A percentile compares a stretch with the other conserved stretches of the same genome.
Evolutionary conservation across 164 flowering plant species (phyloP).

Genomic region (Stephania cephalantha): DNA sequence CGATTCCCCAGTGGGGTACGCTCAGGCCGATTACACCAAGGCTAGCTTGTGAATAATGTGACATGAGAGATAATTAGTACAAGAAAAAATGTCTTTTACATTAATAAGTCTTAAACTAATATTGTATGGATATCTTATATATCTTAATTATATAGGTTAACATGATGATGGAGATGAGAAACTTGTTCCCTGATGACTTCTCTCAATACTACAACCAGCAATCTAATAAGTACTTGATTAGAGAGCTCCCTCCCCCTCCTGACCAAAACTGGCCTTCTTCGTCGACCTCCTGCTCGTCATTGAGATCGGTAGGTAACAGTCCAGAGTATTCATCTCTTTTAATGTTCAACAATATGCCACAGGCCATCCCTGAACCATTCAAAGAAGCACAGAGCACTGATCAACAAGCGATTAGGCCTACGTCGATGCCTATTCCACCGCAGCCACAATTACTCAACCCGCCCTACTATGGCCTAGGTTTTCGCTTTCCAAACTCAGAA

Average conservation of each 20-base stretch:
- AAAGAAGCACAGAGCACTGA: conserved; percentile 1
- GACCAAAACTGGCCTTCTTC: conserved; percentile 42
- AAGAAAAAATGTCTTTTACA: background rate
- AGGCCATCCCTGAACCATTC: conserved; percentile 8
- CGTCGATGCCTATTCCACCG: background rate
- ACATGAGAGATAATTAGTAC: background rate
- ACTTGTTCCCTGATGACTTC: conserved; percentile 34
- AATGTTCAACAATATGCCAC: conserved; percentile 27
- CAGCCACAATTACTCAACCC: conserved; percentile 23
- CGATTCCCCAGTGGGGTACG: too few species aligned
- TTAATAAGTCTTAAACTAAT: background rate
- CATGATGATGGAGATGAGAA: conserved; percentile 40
- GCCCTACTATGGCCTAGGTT: conserved; percentile 2
- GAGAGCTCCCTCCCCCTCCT: conserved; percentile 15
- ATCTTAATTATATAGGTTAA: conserved; percentile 25
- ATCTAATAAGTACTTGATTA: background rate
- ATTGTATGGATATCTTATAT: background rate
- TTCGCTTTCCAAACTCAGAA: conserved; percentile 25
- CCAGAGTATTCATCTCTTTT: conserved; percentile 41
- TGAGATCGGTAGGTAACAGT: conserved; percentile 45
- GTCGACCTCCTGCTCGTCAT: conserved; percentile 55
- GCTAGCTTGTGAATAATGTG: too few species aligned
- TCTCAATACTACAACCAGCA: conserved; percentile 9
- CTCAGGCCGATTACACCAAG: too few species aligned
- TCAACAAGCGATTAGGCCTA: conserved; percentile 16